Base-by-base conservation (phyloP, 148 eudicot species). In the Silene uniflora region DNA sequence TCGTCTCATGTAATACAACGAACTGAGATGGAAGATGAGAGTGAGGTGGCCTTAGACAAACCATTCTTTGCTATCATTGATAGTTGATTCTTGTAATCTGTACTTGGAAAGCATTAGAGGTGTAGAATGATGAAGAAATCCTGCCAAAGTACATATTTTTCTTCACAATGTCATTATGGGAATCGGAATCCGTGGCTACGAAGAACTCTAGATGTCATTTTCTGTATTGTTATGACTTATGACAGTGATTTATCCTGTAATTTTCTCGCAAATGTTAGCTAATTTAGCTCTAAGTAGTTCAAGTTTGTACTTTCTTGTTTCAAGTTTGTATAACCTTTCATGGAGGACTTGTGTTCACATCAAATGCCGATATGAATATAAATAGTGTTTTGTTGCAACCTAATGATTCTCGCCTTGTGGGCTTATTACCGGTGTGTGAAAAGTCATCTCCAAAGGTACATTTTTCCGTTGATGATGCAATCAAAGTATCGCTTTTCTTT, bases 11-110 rank as follows among this genome's bases (percentile, higher is more conserved):
- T 39, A 39, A 39, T 39, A 39, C 44, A 1, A 39, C 10, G 44
- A 39, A 6, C 44, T 24, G 56, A 23, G 46, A 74, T 47, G 70
- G 69, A 65, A 46, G 68, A 62, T 7, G 58, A 22, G 25, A 42
- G 13, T 42, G 4, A 18, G 47, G 61, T 54, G 55, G 59, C 22
- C 3, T 74, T 62, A 47, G 23, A 42, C 67, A 4, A 6, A 23
- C 44, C 24, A 74, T 74, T 67, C 24, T 64, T 65, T 67, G 46
- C 71, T 17, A 49, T 64, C 25, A 17, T 75, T 75, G 39, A 35
- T 63, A 46, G 60, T 25, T n/a, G 62, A 54, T 71, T 71, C 62
- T 71, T 71, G 44, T 27, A 52, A 54, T 17, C 19, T 52, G 60
- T 70, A 46, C 59, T 44, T 5, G n/a, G 46, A 65, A 7, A 27